Base-by-base conservation (phyloP, 345 rosid genomes). In the Litchi chinensis region DNA sequence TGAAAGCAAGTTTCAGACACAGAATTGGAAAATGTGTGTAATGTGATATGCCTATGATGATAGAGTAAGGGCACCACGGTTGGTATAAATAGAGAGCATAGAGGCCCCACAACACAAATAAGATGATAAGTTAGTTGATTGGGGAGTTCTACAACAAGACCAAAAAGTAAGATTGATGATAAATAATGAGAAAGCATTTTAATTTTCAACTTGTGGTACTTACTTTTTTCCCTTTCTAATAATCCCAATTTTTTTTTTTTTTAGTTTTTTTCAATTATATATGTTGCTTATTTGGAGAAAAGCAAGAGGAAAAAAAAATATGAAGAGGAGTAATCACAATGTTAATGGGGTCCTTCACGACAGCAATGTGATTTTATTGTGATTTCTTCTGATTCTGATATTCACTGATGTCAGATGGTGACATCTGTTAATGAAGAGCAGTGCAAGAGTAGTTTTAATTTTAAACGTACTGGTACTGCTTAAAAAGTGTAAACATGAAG, bases 121-220 rank as follows among this genome's bases (percentile, higher is more conserved):
- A 82, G 85, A 76, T 76, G 87, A 84, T 59, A 75, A 85, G 81
- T 83, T 88, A 56, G 89, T 83, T 85, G 82, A 81, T 73, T 73
- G 72, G 70, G 87, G 73, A 83, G 81, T 84, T 85, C 66, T 71
- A 75, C 54, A 70, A 70, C 76, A 21, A 39, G 88, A 89, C 90
- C 83, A 88, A 68, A 39, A 10, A 48, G 41, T 46, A 76, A 65
- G 70, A 57, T 63, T 50, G 78, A 32, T 26, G 28, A 26, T 26
- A 26, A 26, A 26, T 26, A 26, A 40, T 70, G 72, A 74, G 24
- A 19, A 64, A 74, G 37, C 37, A 32, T 32, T 32, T 32, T 32
- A 32, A 32, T 32, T 32, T 28, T 32, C 37, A 32, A 32, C 37
- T 46, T 59, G 32, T 28, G 32, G 54, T 32, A 32, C 37, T 32